A percentile compares a stretch with the other conserved stretches of the same genome.
phyloP scores from a whole-genome alignment of 441 rosid species.

The Mallotus japonicus region DNA sequence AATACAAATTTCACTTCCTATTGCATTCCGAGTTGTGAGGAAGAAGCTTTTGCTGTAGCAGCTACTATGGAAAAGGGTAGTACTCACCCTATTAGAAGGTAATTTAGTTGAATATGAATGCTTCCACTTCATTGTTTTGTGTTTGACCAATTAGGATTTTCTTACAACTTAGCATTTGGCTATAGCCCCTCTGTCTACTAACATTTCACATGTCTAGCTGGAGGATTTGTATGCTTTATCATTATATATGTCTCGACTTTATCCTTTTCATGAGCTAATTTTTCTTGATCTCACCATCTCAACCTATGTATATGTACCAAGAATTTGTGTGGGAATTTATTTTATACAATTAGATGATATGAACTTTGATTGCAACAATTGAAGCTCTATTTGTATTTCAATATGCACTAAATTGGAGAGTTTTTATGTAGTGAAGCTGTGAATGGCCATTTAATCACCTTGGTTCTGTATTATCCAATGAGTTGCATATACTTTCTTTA shows the following conservation, averaged over 20 bases:
- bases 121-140: neutral
- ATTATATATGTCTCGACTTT: neutral
- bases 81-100: slow-evolving; percentile 97
- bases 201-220: too few relatives aligned
- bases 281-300: neutral
- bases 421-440: neutral
- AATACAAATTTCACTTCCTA: slow-evolving; percentile 41
- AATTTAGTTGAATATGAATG: slow-evolving; percentile 14
- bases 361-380: neutral
- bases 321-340: neutral
- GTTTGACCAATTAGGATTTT: neutral
- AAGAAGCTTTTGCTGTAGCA: slow-evolving; percentile 93
- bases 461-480: neutral
- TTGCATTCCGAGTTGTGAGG: slow-evolving; percentile 80
- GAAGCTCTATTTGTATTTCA: neutral
- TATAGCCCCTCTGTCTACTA: neutral
- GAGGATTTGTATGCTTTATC: too few relatives aligned
- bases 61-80: slow-evolving; percentile 98
- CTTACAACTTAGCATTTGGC: neutral
- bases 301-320: neutral
- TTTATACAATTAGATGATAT: neutral
- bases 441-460: neutral
- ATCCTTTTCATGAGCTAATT: neutral
- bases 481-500: neutral
- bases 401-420: neutral